Percentiles rank a stretch among this genome's conserved stretches.
phyloP scores from a whole-genome alignment of 805 yeast species.

The Yamadazyma olivae region DNA sequence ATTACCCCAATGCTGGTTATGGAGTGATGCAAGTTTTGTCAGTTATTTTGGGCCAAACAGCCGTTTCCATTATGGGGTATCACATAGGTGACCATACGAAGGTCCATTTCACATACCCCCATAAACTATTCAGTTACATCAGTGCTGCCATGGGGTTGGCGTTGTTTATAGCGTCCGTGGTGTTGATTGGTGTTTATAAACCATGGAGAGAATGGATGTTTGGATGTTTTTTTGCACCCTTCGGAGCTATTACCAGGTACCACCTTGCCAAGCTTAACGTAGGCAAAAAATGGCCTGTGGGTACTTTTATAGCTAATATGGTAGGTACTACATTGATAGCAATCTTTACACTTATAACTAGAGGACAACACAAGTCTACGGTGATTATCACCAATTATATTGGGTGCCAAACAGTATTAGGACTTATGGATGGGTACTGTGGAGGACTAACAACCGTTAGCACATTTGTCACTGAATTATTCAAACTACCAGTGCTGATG shows the following conservation, averaged over 20 bases:
- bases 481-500: slow-evolving; percentile 21
- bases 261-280: slow-evolving; percentile 51
- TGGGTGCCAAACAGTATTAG: slow-evolving; percentile 51
- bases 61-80: slow-evolving; percentile 59
- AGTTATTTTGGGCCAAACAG: slow-evolving; percentile 56
- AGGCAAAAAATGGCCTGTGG: slow-evolving; percentile 47
- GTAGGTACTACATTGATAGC: slow-evolving; percentile 45
- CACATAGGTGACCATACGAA: slow-evolving; percentile 51
- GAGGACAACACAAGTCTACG: slow-evolving; percentile 36
- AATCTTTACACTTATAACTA: slow-evolving; percentile 36
- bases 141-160: slow-evolving; percentile 20
- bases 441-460: slow-evolving; percentile 75
- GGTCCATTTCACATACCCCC: slow-evolving; percentile 20
- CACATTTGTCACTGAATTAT: slow-evolving; percentile 71
- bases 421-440: slow-evolving; percentile 63
- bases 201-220: slow-evolving; percentile 71
- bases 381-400: slow-evolving; percentile 27
- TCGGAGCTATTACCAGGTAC: slow-evolving; percentile 63
- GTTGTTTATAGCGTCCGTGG: slow-evolving; percentile 30
- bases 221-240: slow-evolving; percentile 63
- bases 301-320: slow-evolving; percentile 49
- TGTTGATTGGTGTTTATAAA: slow-evolving; percentile 37
- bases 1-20: slow-evolving; percentile 64
- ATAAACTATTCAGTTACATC: not conserved
- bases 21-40: slow-evolving; percentile 76